A percentile compares a stretch with the other conserved stretches of the same genome.
These are phyloP conservation scores for Cladophialophora carrionii DNA, from an alignment of 2,329 filamentous ascomycete genomes.

Conservation along the genomic window DNA sequence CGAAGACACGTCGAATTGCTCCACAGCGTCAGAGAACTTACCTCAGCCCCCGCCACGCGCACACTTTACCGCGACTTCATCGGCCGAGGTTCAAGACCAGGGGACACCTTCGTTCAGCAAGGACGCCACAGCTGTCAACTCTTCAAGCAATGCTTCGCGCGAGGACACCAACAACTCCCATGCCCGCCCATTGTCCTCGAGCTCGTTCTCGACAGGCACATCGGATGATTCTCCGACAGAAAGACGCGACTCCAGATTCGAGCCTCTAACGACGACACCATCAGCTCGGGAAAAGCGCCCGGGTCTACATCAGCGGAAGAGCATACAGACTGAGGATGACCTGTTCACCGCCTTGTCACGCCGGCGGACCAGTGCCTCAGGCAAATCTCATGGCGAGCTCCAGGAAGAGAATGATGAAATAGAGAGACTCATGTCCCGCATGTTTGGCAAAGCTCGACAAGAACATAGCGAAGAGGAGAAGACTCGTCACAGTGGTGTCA, in stretches of 20 bases:
- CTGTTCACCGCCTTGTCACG: constrained; percentile 34
- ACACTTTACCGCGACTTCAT: background rate
- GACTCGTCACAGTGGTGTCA: constrained; percentile 68
- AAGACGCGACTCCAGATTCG: constrained; percentile 17
- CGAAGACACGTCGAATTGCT: background rate
- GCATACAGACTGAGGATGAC: constrained; percentile 33
- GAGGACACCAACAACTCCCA: background rate
- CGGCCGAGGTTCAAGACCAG: background rate
- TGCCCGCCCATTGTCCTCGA: constrained; percentile 8
- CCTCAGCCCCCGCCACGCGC: constrained; percentile 3
- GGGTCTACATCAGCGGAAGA: constrained; percentile 22
- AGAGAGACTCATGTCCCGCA: constrained; percentile 63
- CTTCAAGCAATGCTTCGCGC: background rate
- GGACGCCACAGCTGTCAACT: constrained; percentile 3
- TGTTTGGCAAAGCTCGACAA: constrained; percentile 69
- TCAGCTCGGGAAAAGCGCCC: constrained; percentile 26
- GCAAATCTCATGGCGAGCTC: constrained; percentile 28
- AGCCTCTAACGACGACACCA: constrained; percentile 23
- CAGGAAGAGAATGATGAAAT: constrained; percentile 37
- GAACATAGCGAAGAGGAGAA: constrained; percentile 70
- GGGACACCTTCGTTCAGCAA: constrained; percentile 6
- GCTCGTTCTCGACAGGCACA: constrained; percentile 11
- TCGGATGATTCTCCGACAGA: constrained; percentile 15
- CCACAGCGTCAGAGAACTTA: background rate
- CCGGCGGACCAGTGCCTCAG: constrained; percentile 33